phyloP scores from a whole-genome alignment of 805 yeast species.

The Wickerhamiella dianesei region DNA sequence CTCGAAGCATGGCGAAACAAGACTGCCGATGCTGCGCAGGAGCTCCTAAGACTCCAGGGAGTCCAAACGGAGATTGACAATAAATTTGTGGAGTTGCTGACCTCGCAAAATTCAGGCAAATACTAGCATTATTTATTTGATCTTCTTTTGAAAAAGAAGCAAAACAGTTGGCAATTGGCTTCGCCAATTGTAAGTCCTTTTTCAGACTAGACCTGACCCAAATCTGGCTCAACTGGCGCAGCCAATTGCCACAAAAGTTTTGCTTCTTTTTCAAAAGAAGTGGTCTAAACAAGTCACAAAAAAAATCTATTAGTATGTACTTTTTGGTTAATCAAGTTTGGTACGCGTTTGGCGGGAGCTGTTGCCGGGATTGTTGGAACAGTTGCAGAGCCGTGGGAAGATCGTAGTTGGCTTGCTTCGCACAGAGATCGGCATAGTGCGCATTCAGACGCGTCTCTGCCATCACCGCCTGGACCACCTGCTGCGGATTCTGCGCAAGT shows the following conservation, averaged over 20 bases:
- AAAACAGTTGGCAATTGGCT: too few relatives aligned
- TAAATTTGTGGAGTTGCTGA: slow-evolving; percentile 5
- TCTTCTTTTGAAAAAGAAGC: too few relatives aligned
- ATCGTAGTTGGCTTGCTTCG: slow-evolving; percentile 82
- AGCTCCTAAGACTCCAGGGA: slow-evolving; percentile 4
- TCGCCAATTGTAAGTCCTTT: too few relatives aligned
- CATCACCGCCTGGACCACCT: slow-evolving; percentile 49
- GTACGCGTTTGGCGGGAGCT: slow-evolving; percentile 47
- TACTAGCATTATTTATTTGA: too few relatives aligned
- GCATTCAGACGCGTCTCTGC: slow-evolving; percentile 60
- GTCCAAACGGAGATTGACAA: slow-evolving; percentile 1
- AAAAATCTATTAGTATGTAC: neutral
- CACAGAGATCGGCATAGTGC: slow-evolving; percentile 69
- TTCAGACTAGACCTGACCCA: too few relatives aligned
- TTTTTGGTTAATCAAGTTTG: neutral
- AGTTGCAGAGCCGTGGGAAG: slow-evolving; percentile 53
- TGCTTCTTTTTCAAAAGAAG: too few relatives aligned
- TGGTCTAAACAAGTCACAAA: too few relatives aligned
- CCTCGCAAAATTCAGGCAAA: neutral
- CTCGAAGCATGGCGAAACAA: slow-evolving; percentile 10
- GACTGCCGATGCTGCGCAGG: slow-evolving; percentile 11
- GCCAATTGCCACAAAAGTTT: too few relatives aligned
- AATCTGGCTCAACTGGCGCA: too few relatives aligned
- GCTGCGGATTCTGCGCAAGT: slow-evolving; percentile 32
- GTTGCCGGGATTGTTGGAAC: slow-evolving; percentile 53